Evolutionary conservation across 768 basidiomycete genomes (phyloP).

Genomic region (Lentinula guzmanii): DNA sequence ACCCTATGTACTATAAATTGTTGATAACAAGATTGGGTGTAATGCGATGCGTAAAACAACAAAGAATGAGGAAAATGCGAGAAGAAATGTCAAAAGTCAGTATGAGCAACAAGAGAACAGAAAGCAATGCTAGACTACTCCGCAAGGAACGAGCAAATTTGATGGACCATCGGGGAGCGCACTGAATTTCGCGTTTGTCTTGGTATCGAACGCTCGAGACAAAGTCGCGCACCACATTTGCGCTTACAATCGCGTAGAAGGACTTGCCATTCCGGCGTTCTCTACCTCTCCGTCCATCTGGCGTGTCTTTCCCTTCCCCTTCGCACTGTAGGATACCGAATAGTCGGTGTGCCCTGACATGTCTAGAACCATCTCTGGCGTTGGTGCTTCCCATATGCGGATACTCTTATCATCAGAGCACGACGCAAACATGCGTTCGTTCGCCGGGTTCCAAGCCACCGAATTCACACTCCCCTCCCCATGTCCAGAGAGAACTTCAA

Average conservation of each 20-base stretch:
- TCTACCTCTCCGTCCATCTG: constrained; percentile 33
- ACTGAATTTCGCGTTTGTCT: neutral
- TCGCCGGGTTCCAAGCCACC: constrained; percentile 92
- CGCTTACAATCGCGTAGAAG: constrained; percentile 6
- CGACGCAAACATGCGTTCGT: constrained; percentile 90
- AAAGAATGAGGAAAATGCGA: neutral
- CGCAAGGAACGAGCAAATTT: neutral
- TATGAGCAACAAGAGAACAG: neutral
- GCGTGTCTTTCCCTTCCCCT: constrained; percentile 60
- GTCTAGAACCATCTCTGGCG: constrained; percentile 12
- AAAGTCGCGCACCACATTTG: neutral
- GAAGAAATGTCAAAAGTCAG: neutral
- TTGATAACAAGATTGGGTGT: neutral
- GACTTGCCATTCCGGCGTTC: constrained; percentile 12
- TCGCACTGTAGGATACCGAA: constrained; percentile 34
- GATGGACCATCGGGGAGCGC: neutral
- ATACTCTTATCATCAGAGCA: constrained; percentile 92
- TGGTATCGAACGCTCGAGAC: neutral
- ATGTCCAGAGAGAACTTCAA: constrained; percentile 89
- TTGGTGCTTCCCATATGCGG: constrained; percentile 78
- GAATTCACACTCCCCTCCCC: constrained; percentile 89
- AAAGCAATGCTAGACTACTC: neutral
- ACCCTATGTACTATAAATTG: neutral
- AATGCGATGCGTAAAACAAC: neutral
- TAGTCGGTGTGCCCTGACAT: constrained; percentile 5